Conservation (phyloP, 495 filamentous ascomycete genomes). For the Podospora didyma region DNA sequence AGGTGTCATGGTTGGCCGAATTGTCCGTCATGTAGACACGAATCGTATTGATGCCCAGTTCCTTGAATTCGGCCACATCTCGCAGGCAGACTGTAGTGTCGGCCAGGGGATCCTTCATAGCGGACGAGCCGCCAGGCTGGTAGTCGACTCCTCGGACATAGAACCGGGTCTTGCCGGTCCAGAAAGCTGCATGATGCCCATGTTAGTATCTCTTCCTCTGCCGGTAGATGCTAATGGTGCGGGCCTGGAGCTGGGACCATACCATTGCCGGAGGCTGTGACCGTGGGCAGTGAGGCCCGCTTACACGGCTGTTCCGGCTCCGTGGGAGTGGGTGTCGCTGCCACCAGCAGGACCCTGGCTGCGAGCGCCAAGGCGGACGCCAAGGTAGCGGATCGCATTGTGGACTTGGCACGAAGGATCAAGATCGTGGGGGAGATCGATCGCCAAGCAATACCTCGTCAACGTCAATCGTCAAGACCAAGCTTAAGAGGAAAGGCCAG, state of each 20-base stretch:
- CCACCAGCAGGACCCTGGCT: slow-evolving; percentile 40
- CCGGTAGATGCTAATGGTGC: background rate
- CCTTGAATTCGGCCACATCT: slow-evolving; percentile 78
- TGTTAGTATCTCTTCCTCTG: background rate
- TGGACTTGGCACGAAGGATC: slow-evolving; percentile 4
- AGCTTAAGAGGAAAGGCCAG: background rate
- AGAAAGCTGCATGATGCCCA: slow-evolving; percentile 62
- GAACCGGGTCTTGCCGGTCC: slow-evolving; percentile 76
- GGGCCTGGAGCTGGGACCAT: slow-evolving; percentile 1
- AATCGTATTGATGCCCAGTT: slow-evolving; percentile 85
- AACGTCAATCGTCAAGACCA: background rate
- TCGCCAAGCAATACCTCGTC: background rate
- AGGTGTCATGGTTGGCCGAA: slow-evolving; percentile 73
- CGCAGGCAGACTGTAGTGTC: slow-evolving; percentile 67
- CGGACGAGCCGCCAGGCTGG: slow-evolving; percentile 85
- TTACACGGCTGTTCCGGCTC: slow-evolving; percentile 56
- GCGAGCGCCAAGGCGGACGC: slow-evolving; percentile 52
- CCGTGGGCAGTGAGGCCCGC: slow-evolving; percentile 34
- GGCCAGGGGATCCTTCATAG: slow-evolving; percentile 74
- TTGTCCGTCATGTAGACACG: slow-evolving; percentile 94
- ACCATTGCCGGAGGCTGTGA: slow-evolving; percentile 48
- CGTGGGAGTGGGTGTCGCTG: slow-evolving; percentile 54
- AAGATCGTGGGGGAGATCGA: slow-evolving; percentile 3
- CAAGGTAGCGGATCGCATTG: slow-evolving; percentile 21
- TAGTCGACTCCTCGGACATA: slow-evolving; percentile 95